Evolutionary conservation across 2,329 filamentous ascomycete genomes (phyloP).

Genomic region (Aspergillus caelatus): DNA sequence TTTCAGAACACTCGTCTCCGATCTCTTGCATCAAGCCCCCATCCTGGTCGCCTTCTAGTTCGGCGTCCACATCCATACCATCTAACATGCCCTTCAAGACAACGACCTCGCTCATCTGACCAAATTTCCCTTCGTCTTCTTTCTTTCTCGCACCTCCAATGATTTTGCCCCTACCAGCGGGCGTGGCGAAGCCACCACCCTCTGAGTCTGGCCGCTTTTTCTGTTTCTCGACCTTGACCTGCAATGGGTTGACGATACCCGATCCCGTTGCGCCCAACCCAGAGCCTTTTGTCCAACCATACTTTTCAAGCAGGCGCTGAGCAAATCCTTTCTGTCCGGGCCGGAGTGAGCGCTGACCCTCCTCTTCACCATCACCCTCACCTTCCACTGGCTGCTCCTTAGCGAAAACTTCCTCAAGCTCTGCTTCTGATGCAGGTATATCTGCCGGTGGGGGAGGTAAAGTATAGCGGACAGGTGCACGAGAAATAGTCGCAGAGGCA

Average conservation of each 20-base stretch:
- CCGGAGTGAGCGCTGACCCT: conserved; percentile 60
- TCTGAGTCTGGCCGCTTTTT: conserved; percentile 78
- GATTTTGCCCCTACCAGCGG: conserved; percentile 74
- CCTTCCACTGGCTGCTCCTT: conserved; percentile 42
- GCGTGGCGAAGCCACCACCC: conserved; percentile 74
- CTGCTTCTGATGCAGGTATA: conserved; percentile 56
- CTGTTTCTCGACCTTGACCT: conserved; percentile 81
- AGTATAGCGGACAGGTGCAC: conserved; percentile 75
- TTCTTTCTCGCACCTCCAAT: conserved; percentile 70
- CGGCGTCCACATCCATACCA: conserved; percentile 76
- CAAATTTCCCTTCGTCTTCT: conserved; percentile 61
- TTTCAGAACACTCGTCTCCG: conserved; percentile 86
- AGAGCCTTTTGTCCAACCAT: conserved; percentile 87
- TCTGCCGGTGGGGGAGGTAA: conserved; percentile 55
- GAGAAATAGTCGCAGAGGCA: conserved; percentile 67
- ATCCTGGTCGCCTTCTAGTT: conserved; percentile 66
- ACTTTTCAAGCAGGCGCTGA: conserved; percentile 85
- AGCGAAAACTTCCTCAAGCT: conserved; percentile 52
- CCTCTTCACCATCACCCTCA: conserved; percentile 34
- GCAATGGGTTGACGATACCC: conserved; percentile 83
- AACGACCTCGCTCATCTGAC: conserved; percentile 78
- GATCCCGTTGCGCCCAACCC: conserved; percentile 81
- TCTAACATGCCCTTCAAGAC: conserved; percentile 84
- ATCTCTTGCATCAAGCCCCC: conserved; percentile 84
- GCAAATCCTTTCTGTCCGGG: conserved; percentile 86